phyloP scores from a whole-genome alignment of 768 basidiomycete species.

The Phanerochaete sordida region DNA sequence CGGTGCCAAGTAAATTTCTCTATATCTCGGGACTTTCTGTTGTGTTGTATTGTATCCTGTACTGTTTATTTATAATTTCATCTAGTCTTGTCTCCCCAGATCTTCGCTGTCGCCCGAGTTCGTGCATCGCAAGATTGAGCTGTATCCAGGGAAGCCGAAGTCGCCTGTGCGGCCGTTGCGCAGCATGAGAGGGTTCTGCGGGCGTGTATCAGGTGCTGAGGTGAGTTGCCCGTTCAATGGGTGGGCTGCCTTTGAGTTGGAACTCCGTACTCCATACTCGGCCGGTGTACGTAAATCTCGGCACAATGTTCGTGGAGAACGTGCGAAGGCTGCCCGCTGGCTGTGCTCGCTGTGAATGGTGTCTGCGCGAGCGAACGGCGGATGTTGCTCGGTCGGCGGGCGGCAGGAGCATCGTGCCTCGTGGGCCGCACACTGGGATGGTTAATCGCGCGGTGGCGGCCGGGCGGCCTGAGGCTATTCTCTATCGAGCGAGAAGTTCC shows the following conservation, averaged over 20 bases:
- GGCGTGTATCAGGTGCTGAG: background rate
- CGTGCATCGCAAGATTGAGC: background rate
- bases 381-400: background rate
- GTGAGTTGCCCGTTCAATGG: background rate
- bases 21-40: background rate
- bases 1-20: conserved; percentile 51
- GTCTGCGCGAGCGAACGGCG: background rate
- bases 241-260: background rate
- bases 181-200: background rate
- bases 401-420: no score
- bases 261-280: background rate
- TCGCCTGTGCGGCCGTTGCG: no score
- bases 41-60: conserved; percentile 16
- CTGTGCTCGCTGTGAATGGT: no score
- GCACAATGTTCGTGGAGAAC: no score
- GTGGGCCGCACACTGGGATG: no score
- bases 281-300: no score
- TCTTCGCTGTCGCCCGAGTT: background rate
- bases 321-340: no score
- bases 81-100: background rate
- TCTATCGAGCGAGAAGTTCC: background rate
- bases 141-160: no score
- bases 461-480: background rate
- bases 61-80: conserved; percentile 8
- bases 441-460: background rate